These are phyloP conservation scores for Colletotrichum trifolii DNA, from an alignment of 2,329 filamentous ascomycete genomes.

Conservation along the genomic window DNA sequence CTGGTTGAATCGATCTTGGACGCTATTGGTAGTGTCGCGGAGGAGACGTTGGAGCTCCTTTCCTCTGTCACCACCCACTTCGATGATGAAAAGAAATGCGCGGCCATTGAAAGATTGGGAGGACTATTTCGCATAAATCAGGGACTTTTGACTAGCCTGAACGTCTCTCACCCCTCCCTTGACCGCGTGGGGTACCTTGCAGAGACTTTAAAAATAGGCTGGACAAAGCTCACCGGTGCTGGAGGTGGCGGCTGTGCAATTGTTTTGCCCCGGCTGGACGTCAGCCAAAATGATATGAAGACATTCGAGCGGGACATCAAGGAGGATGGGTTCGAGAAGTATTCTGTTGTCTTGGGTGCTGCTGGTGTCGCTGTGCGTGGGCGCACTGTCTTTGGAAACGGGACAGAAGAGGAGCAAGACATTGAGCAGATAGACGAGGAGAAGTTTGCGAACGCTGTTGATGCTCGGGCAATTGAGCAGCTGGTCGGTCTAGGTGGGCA, in stretches of 20 bases:
- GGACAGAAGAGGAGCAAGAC: background rate
- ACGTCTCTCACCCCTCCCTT: constrained; percentile 33
- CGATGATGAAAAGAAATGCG: background rate
- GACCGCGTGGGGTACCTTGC: constrained; percentile 37
- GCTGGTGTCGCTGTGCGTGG: constrained; percentile 3
- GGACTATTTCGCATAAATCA: background rate
- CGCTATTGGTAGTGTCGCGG: background rate
- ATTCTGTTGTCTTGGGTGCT: background rate
- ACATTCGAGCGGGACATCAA: background rate
- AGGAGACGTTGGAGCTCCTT: background rate
- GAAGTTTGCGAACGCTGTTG: constrained; percentile 1
- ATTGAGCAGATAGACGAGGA: background rate
- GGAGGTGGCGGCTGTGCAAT: background rate
- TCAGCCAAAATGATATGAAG: constrained; percentile 7
- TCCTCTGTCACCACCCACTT: background rate
- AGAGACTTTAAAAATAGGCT: constrained; percentile 42
- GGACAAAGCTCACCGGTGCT: constrained; percentile 28
- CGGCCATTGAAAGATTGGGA: background rate
- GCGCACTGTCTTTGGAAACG: background rate
- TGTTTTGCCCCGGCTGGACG: background rate
- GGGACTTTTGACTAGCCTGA: constrained; percentile 25
- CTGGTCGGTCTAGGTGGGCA: constrained; percentile 1
- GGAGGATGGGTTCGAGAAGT: background rate
- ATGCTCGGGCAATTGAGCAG: background rate
- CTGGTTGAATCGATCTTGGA: background rate